Conservation (phyloP, 352 stramenopile species). For the Phytophthora litchii region DNA sequence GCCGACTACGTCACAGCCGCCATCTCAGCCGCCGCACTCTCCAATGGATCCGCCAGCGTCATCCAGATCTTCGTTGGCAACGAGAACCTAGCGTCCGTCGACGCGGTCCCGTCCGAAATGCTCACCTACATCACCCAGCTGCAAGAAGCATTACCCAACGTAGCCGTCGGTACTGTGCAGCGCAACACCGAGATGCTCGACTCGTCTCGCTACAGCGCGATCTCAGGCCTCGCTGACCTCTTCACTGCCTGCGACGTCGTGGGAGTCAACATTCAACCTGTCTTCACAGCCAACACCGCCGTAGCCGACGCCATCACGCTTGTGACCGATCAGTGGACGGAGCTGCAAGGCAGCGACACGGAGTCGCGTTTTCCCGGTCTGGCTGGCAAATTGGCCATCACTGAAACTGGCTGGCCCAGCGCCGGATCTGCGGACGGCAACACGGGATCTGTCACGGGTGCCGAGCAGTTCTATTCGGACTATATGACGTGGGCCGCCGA, state of each 20-base stretch:
- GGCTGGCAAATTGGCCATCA: constrained; percentile 54
- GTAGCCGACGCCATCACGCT: constrained; percentile 49
- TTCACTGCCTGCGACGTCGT: constrained; percentile 58
- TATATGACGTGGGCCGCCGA: constrained; percentile 38
- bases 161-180: constrained; percentile 51
- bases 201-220: constrained; percentile 35
- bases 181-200: constrained; percentile 61
- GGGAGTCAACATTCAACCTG: constrained; percentile 76
- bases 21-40: constrained; percentile 36
- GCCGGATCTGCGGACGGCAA: constrained; percentile 46
- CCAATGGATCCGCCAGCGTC: constrained; percentile 40
- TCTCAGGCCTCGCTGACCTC: constrained; percentile 49
- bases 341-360: constrained; percentile 39
- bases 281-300: constrained; percentile 49
- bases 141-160: constrained; percentile 35
- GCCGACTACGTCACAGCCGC: constrained; percentile 44
- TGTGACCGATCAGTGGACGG: constrained; percentile 49
- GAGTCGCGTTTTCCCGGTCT: constrained; percentile 50
- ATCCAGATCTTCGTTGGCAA: constrained; percentile 68
- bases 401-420: constrained; percentile 70
- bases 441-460: constrained; percentile 42
- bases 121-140: constrained; percentile 48
- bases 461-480: constrained; percentile 48
- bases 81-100: constrained; percentile 50
- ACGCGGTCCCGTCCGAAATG: constrained; percentile 44